Percentiles rank a stretch among this genome's conserved stretches.
Evolutionary conservation across 2,329 filamentous ascomycete species (phyloP).

Genomic region (Scleromitrula shiraiana): DNA sequence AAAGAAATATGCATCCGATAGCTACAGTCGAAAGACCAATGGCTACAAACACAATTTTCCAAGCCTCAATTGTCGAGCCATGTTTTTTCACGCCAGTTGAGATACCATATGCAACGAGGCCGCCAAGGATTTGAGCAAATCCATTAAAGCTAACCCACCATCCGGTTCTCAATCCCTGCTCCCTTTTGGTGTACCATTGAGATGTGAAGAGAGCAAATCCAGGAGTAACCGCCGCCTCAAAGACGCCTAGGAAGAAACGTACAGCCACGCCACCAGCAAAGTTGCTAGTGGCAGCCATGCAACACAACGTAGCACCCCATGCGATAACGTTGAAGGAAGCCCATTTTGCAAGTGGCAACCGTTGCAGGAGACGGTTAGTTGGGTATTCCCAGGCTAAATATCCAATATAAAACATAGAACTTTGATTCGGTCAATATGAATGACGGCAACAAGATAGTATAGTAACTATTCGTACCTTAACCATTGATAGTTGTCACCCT

Average conservation of each 20-base stretch:
- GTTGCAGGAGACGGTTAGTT: conserved; percentile 35
- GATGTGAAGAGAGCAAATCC: conserved; percentile 60
- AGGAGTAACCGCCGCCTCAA: conserved; percentile 61
- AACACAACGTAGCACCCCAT: conserved; percentile 52
- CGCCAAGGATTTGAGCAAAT: conserved; percentile 55
- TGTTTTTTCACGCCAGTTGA: conserved; percentile 42
- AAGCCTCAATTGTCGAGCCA: conserved; percentile 43
- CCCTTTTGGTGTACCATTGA: conserved; percentile 65
- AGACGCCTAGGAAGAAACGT: conserved; percentile 60
- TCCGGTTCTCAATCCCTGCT: conserved; percentile 54
- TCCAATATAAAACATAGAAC: conserved; percentile 38
- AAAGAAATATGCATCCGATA: conserved; percentile 36
- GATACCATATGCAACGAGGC: conserved; percentile 55
- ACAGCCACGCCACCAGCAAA: conserved; percentile 56
- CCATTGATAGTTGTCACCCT: conserved; percentile 37
- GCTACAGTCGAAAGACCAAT: conserved; percentile 39
- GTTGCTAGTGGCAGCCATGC: conserved; percentile 53
- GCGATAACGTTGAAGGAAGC: conserved; percentile 52
- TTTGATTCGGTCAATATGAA: neutral
- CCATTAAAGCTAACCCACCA: conserved; percentile 66
- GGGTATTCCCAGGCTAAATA: conserved; percentile 27
- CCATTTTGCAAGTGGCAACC: conserved; percentile 55
- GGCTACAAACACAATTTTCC: conserved; percentile 51
- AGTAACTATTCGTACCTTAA: conserved; percentile 28
- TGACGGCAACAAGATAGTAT: neutral